Evolutionary conservation across 2,329 filamentous ascomycete genomes (phyloP).

Genomic region (Stachybotrys chartarum): DNA sequence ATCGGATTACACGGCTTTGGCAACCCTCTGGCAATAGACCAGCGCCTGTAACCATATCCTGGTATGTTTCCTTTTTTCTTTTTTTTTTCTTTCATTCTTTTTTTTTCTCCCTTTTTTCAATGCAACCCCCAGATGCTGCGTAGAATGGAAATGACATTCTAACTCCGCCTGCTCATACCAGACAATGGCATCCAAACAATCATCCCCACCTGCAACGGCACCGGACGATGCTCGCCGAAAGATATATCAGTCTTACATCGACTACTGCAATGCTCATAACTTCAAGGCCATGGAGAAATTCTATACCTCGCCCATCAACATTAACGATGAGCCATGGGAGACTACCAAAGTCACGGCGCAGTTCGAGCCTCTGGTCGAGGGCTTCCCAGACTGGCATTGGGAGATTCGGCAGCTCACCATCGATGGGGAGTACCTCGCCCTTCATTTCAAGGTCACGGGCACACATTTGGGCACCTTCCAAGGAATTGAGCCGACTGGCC

Average conservation of each 20-base stretch:
- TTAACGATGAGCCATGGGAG: conserved; percentile 4
- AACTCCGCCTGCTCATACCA: neutral
- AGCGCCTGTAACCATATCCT: no score
- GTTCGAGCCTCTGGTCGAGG: conserved; percentile 4
- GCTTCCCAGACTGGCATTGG: conserved; percentile 6
- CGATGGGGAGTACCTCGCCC: conserved; percentile 3
- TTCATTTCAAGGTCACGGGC: conserved; percentile 3
- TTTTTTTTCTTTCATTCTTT: neutral
- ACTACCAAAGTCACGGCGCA: conserved; percentile 2
- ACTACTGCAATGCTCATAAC: conserved; percentile 3
- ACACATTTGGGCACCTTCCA: conserved; percentile 4
- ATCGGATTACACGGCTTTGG: no score
- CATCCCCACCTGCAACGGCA: neutral
- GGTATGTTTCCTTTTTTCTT: neutral
- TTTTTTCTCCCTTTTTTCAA: no score
- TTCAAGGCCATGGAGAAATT: conserved; percentile 4
- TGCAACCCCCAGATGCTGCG: no score
- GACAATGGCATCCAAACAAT: neutral
- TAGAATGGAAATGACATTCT: no score
- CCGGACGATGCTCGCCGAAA: neutral
- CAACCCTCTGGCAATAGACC: no score
- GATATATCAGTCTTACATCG: neutral
- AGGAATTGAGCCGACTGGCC: conserved; percentile 3
- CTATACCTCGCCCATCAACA: conserved; percentile 5
- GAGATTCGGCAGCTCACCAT: conserved; percentile 1